These are phyloP conservation scores for Hypocreales sp. DNA, from an alignment of 2,329 filamentous ascomycete genomes.

Conservation along the genomic window DNA sequence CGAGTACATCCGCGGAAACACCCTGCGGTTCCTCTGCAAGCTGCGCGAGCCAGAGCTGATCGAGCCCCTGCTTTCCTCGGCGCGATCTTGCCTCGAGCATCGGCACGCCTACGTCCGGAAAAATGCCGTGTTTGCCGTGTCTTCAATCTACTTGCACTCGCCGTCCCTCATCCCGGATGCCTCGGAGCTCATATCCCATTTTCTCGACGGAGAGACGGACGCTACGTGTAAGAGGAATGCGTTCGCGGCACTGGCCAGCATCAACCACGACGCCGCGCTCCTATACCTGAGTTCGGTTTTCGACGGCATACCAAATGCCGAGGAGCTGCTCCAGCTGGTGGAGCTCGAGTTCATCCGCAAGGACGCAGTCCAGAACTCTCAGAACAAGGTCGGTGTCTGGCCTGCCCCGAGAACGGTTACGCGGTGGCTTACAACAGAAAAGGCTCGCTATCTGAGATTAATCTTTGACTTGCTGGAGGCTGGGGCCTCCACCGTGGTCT, in stretches of 20 bases:
- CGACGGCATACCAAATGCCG: constrained; percentile 84
- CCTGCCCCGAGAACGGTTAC: constrained; percentile 1
- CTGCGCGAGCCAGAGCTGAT: constrained; percentile 90
- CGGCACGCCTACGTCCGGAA: constrained; percentile 96
- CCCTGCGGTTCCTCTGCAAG: constrained; percentile 94
- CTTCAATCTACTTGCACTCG: constrained; percentile 83
- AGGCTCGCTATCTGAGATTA: constrained; percentile 80
- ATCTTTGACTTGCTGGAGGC: constrained; percentile 96
- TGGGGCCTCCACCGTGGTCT: constrained; percentile 84
- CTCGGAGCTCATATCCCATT: constrained; percentile 76
- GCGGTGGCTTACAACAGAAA: too few species aligned
- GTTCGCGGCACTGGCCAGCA: constrained; percentile 78
- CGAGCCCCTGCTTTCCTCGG: constrained; percentile 85
- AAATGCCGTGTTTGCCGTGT: constrained; percentile 89
- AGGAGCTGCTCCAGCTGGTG: constrained; percentile 83
- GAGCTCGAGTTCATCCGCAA: constrained; percentile 97
- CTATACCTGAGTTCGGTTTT: constrained; percentile 80
- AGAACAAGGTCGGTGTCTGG: constrained; percentile 60
- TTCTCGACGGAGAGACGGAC: constrained; percentile 83
- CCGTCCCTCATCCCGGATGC: constrained; percentile 90
- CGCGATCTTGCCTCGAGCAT: constrained; percentile 84
- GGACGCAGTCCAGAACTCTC: constrained; percentile 84
- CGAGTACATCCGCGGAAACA: constrained; percentile 96
- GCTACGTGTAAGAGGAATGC: constrained; percentile 96
- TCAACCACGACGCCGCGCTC: constrained; percentile 86